Conservation (phyloP, 2,329 filamentous ascomycete genomes). For the Chaetomium olivaceum region DNA sequence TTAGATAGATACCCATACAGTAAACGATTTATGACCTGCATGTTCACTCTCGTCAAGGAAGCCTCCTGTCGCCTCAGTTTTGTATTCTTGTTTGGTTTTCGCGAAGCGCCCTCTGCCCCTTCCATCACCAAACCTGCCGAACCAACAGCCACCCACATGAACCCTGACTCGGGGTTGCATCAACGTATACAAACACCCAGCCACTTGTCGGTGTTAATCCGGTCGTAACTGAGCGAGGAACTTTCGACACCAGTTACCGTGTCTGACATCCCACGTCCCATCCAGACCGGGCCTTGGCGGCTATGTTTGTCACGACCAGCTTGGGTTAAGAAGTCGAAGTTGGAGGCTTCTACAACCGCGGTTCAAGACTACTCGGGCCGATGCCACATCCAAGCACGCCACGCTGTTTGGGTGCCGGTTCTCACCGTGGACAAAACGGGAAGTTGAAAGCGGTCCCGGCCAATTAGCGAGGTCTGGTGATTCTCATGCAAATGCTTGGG, state of each 20-base stretch:
- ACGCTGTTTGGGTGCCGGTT: constrained; percentile 18
- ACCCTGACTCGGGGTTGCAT: not conserved
- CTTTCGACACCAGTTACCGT: not conserved
- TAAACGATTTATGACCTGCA: constrained; percentile 25
- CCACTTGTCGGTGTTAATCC: not conserved
- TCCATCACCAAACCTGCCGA: not conserved
- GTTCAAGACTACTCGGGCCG: constrained; percentile 27
- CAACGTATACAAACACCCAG: not conserved
- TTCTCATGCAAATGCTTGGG: constrained; percentile 50
- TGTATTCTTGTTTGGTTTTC: not conserved
- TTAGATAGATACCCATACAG: constrained; percentile 35
- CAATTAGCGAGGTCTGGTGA: constrained; percentile 39
- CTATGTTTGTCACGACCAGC: constrained; percentile 51
- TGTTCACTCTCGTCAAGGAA: not conserved
- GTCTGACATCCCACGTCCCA: constrained; percentile 36
- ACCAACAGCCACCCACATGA: not conserved
- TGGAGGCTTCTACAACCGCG: constrained; percentile 38
- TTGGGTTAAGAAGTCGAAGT: constrained; percentile 37
- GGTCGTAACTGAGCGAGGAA: not conserved
- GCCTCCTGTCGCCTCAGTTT: not conserved
- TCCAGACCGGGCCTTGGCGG: not conserved
- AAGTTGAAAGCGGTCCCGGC: not conserved
- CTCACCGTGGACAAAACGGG: not conserved
- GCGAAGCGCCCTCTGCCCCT: not conserved
- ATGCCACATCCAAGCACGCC: constrained; percentile 22